Percentiles rank a stretch among this genome's conserved stretches.
Evolutionary conservation across 495 filamentous ascomycete species (phyloP).

Genomic region (Lasiosphaeria hispida): DNA sequence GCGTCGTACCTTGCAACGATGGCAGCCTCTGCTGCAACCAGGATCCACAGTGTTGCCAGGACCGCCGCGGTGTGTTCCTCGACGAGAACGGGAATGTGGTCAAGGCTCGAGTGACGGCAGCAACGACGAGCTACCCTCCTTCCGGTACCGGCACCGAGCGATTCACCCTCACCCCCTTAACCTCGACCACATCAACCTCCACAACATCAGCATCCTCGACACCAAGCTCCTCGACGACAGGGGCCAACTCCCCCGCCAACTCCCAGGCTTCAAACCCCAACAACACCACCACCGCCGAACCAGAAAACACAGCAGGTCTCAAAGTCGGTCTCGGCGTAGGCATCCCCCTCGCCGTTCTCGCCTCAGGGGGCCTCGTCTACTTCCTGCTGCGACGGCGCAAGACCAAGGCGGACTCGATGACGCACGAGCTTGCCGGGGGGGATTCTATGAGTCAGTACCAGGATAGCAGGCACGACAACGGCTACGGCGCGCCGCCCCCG

Average conservation of each 20-base stretch:
- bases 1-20: conserved; percentile 24
- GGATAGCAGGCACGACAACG: too few relatives aligned
- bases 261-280: background rate
- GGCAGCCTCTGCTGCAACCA: conserved; percentile 33
- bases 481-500: too few relatives aligned
- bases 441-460: too few relatives aligned
- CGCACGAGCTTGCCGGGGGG: too few relatives aligned
- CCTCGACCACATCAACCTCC: conserved; percentile 5
- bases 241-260: background rate
- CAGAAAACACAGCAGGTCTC: background rate
- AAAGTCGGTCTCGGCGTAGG: conserved; percentile 23
- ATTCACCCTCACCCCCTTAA: conserved; percentile 4
- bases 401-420: too few relatives aligned
- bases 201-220: background rate
- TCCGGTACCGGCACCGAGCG: conserved; percentile 12
- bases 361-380: conserved; percentile 4
- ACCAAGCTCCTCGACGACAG: background rate
- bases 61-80: conserved; percentile 26
- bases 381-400: conserved; percentile 5
- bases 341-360: conserved; percentile 13
- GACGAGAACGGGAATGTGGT: conserved; percentile 20
- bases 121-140: conserved; percentile 22
- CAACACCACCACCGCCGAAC: background rate
- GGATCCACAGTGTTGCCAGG: conserved; percentile 24
- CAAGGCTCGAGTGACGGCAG: conserved; percentile 2